These are phyloP conservation scores for Yamadazyma sp. DNA, from an alignment of 805 yeast species.

Conservation along the genomic window DNA sequence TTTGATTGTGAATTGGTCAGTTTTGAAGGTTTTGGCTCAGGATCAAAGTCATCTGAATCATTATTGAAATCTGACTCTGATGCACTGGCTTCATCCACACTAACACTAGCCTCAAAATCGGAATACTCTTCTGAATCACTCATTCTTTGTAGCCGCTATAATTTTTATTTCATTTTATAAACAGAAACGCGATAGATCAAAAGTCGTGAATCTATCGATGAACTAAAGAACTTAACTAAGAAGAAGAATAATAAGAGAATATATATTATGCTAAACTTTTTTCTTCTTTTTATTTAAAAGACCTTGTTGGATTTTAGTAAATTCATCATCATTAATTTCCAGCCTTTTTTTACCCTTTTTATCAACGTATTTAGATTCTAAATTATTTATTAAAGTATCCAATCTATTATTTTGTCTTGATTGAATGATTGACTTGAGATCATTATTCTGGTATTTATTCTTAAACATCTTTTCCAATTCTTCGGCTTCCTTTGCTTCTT, in stretches of 20 bases:
- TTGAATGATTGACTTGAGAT: constrained; percentile 48
- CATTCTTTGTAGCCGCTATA: constrained; percentile 7
- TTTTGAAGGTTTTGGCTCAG: constrained; percentile 2
- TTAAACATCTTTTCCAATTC: constrained; percentile 39
- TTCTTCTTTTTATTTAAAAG: constrained; percentile 26
- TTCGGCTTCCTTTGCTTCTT: constrained; percentile 65
- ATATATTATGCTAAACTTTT: constrained; percentile 2
- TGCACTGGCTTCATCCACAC: constrained; percentile 3
- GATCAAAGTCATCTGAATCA: constrained; percentile 3
- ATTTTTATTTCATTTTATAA: not conserved
- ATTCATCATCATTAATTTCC: constrained; percentile 51
- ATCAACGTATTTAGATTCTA: constrained; percentile 50
- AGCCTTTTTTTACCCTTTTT: constrained; percentile 35
- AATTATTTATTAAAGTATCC: constrained; percentile 43
- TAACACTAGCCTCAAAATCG: constrained; percentile 6
- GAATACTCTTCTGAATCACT: constrained; percentile 12
- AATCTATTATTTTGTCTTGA: constrained; percentile 41
- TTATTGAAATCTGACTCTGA: constrained; percentile 6
- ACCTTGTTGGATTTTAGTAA: constrained; percentile 42
- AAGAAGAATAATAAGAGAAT: no score
- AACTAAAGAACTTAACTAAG: not conserved
- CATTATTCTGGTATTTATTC: constrained; percentile 36
- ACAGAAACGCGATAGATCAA: not conserved
- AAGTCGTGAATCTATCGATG: not conserved
- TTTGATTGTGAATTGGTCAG: no score